Conservation (phyloP, 2,329 filamentous ascomycete genomes). For the Arthrobotrys musiformis region DNA sequence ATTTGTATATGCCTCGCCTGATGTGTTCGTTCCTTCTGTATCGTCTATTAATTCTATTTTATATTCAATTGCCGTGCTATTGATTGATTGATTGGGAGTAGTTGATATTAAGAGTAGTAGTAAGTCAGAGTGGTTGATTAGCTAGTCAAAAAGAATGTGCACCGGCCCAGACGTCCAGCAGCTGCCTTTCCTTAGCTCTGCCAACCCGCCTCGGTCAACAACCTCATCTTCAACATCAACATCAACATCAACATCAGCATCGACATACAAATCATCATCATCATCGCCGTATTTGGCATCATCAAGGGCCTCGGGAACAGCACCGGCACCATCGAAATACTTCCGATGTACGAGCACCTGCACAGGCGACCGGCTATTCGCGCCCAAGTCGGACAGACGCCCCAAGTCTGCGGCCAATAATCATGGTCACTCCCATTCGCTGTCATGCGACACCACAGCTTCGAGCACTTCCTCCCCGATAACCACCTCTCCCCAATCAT, state of each 20-base stretch:
- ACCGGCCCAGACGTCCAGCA: slow-evolving; percentile 20
- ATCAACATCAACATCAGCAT: background rate
- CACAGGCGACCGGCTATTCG: slow-evolving; percentile 4
- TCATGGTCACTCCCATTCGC: slow-evolving; percentile 23
- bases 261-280: background rate
- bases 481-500: background rate
- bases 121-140: background rate
- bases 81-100: too few relatives aligned
- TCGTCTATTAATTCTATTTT: too few relatives aligned
- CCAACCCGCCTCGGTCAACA: background rate
- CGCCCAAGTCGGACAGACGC: background rate
- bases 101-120: background rate
- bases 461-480: background rate
- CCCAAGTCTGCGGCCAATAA: slow-evolving; percentile 9
- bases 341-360: background rate
- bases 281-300: background rate
- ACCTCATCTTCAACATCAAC: background rate
- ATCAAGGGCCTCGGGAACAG: too few relatives aligned
- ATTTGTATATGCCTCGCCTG: too few relatives aligned
- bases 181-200: slow-evolving; percentile 1
- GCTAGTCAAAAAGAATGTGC: background rate
- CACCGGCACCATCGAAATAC: background rate
- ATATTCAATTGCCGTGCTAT: too few relatives aligned
- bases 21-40: too few relatives aligned
- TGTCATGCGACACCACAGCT: slow-evolving; percentile 49